These are phyloP conservation scores for Nissolia schottii DNA, from an alignment of 306 rosid genomes.

Conservation along the genomic window DNA sequence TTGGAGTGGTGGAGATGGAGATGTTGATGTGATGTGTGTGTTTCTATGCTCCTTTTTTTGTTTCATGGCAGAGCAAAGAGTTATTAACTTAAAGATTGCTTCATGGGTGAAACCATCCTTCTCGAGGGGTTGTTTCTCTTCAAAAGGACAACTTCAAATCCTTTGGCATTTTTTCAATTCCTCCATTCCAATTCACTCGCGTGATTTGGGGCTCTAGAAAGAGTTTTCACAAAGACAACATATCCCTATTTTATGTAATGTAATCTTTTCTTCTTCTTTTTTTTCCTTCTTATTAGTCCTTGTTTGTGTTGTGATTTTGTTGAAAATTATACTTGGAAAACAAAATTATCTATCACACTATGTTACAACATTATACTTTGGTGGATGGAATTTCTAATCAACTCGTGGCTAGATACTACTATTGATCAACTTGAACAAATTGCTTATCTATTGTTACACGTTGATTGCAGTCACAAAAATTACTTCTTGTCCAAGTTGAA, in stretches of 20 bases:
- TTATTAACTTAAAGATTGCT: slow-evolving; percentile 19
- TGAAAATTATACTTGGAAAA: too few species aligned
- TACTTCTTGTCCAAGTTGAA: too few species aligned
- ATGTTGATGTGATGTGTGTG: neutral
- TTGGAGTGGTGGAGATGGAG: slow-evolving; percentile 22
- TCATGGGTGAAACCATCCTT: slow-evolving; percentile 30
- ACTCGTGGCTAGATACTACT: too few species aligned
- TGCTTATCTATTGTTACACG: too few species aligned
- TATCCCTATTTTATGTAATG: neutral
- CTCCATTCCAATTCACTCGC: slow-evolving; percentile 24
- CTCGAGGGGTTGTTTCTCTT: slow-evolving; percentile 44
- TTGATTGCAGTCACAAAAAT: too few species aligned
- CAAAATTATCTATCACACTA: too few species aligned
- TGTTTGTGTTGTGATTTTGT: neutral
- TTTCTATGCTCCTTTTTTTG: slow-evolving; percentile 18
- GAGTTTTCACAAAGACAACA: slow-evolving; percentile 22
- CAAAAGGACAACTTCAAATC: slow-evolving; percentile 90
- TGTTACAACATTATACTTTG: too few species aligned
- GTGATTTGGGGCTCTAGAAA: slow-evolving; percentile 24
- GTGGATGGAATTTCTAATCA: too few species aligned
- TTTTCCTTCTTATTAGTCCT: neutral
- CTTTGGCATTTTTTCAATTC: slow-evolving; percentile 83
- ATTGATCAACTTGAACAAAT: too few species aligned
- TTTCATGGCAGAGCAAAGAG: slow-evolving; percentile 10
- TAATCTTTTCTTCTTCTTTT: slow-evolving; percentile 6